phyloP scores from a whole-genome alignment of 305 asterid genomes.

The Caryopteris hybrid region DNA sequence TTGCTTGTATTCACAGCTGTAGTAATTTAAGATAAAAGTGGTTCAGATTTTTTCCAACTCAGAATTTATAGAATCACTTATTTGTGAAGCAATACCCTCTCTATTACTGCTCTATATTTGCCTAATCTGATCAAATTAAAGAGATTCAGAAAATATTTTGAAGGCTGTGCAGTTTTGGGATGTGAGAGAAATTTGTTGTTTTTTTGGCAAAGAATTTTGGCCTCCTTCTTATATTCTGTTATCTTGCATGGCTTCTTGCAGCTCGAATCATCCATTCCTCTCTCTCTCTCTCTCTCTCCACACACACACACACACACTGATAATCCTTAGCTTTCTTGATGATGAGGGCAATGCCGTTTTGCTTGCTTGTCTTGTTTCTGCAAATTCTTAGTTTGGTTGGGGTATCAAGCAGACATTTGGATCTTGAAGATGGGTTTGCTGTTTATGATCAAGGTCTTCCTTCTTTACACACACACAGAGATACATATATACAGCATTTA shows the following conservation, averaged over 20 bases:
- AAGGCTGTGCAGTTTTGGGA: constrained; percentile 29
- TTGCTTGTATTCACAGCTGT: constrained; percentile 17
- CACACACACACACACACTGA: too few species aligned
- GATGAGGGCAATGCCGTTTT: constrained; percentile 30
- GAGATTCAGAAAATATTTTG: neutral
- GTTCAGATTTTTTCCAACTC: neutral
- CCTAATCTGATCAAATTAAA: neutral
- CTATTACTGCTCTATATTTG: constrained; percentile 23
- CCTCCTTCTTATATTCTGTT: constrained; percentile 20
- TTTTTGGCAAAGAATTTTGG: neutral
- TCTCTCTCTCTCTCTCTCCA: neutral
- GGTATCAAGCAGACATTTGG: constrained; percentile 36
- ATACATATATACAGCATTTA: too few species aligned
- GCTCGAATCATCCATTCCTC: constrained; percentile 1
- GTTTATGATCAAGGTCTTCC: constrained; percentile 7
- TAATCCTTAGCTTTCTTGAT: neutral
- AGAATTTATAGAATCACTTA: constrained; percentile 41
- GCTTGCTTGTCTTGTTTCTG: constrained; percentile 29
- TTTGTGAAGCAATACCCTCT: constrained; percentile 38
- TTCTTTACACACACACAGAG: neutral
- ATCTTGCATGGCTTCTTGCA: constrained; percentile 16
- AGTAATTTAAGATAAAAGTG: neutral
- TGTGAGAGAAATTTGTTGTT: constrained; percentile 20
- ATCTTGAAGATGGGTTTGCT: constrained; percentile 22
- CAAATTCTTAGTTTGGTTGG: constrained; percentile 31